phyloP scores from a whole-genome alignment of 2,329 filamentous ascomycete genomes.

The Aureobasidium lini region DNA sequence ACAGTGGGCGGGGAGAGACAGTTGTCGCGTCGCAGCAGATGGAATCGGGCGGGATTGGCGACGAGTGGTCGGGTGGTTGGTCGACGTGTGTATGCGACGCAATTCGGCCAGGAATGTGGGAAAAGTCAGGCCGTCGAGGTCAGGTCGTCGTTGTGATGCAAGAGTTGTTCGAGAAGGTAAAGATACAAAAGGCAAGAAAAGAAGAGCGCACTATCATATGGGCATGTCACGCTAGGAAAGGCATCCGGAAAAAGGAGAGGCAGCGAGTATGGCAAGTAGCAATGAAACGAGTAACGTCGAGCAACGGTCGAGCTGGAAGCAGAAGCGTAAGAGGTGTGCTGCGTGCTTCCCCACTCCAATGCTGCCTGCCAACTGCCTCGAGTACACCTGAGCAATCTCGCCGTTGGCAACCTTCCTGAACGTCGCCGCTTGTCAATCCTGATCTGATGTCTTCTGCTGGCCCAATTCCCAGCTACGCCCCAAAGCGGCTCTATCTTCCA shows the following conservation, averaged over 20 bases:
- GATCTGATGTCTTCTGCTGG: background rate
- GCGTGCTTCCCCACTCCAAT: slow-evolving; percentile 1
- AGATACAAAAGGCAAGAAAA: slow-evolving; percentile 8
- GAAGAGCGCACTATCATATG: slow-evolving; percentile 9
- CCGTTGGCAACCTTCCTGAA: background rate
- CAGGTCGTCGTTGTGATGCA: background rate
- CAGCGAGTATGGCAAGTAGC: slow-evolving; percentile 2
- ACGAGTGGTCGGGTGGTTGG: background rate
- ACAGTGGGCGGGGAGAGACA: background rate
- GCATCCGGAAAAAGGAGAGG: slow-evolving; percentile 10
- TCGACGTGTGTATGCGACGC: slow-evolving; percentile 4
- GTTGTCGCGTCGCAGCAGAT: background rate
- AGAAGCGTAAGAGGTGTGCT: slow-evolving; percentile 10
- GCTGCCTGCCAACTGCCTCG: background rate
- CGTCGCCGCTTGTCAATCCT: background rate
- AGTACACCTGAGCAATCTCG: slow-evolving; percentile 5
- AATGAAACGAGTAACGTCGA: slow-evolving; percentile 2
- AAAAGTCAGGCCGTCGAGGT: slow-evolving; percentile 1
- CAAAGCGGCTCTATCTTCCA: background rate
- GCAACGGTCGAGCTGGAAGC: slow-evolving; percentile 12
- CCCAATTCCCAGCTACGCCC: background rate
- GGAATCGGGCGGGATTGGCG: background rate
- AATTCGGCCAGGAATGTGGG: slow-evolving; percentile 12
- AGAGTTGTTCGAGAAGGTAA: background rate
- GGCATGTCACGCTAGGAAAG: slow-evolving; percentile 11